Evolutionary conservation across 257 asterid genomes (phyloP).

Genomic region (Rehmannia glutinosa): DNA sequence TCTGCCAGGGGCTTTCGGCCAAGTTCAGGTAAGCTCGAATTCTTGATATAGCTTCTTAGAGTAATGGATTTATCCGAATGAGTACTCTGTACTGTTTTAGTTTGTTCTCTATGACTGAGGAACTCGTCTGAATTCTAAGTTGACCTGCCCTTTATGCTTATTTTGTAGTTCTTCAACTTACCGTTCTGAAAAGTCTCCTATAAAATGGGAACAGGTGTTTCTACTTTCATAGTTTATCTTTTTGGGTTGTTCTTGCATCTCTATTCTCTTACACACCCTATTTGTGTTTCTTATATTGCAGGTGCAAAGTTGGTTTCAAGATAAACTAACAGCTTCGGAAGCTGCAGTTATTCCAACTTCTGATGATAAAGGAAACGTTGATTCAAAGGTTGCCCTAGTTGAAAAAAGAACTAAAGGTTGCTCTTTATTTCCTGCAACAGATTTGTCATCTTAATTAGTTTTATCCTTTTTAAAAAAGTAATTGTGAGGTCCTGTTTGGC

Average conservation of each 20-base stretch:
- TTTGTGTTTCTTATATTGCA: conserved; percentile 16
- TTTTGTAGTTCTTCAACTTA: conserved; percentile 51
- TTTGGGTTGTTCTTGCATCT: not conserved
- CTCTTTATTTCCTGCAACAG: conserved; percentile 5
- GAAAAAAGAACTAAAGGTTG: conserved; percentile 31
- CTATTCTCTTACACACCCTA: not conserved
- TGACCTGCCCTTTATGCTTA: not conserved
- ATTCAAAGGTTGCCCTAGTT: conserved; percentile 19
- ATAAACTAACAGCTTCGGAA: conserved; percentile 28
- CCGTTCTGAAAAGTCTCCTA: conserved; percentile 42
- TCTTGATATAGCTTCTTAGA: not conserved
- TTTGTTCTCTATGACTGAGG: conserved; percentile 2
- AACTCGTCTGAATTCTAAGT: not conserved
- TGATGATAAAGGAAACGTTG: conserved; percentile 2
- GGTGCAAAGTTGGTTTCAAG: conserved; percentile 73
- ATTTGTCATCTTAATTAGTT: too few species aligned
- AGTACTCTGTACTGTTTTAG: not conserved
- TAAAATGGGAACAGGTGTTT: conserved; percentile 75
- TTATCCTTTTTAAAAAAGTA: too few species aligned
- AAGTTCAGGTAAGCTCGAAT: conserved; percentile 59
- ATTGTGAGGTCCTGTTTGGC: too few species aligned
- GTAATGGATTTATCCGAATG: not conserved
- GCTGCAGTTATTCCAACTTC: conserved; percentile 24
- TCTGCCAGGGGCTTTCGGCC: conserved; percentile 55
- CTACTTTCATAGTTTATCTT: not conserved